Base-by-base conservation (phyloP, 2,329 filamentous ascomycete genomes). In the Trichoderma brevicompactum region DNA sequence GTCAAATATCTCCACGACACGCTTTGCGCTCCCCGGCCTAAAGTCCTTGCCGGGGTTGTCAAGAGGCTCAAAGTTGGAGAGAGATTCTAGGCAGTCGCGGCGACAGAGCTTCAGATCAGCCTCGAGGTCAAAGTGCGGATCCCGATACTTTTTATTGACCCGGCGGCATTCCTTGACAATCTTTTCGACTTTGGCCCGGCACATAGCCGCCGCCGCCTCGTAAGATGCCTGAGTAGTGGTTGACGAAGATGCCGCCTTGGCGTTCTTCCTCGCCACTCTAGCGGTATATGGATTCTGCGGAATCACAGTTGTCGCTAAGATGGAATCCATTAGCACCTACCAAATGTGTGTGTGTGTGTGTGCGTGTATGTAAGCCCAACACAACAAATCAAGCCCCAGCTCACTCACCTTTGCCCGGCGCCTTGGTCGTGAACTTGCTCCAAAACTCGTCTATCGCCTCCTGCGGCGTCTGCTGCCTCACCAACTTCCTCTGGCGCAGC, bases 111-210 rank as follows among this genome's bases (percentile, higher is more conserved):
- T 90, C 68, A 93, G 81, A 74, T 94, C 91, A 43, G 85, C 80
- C 73, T 95, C 92, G 59, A 96, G 87, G 74, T 96, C 90, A 73
- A 96, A 96, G 75, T 95, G 88, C n/a, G 89, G 86, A 73, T 96
- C 92, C 15, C 89, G 85, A 74, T 96, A 97, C 76, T 92, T 94
- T 72, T 92, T 89, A 76, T 96, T 96, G 65, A 92, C 81, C 8
- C 91, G 85, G 23, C 87, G 83, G 74, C 92, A 96, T 72, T 88
- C 86, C 65, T 81, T 80, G 55, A 86, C 81, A 66, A 89, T 88
- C 74, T 86, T 85, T 32, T 80, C 82, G 3, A 83, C 90, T 78
- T 84, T 91, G 64, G 84, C 85, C 62, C 81, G 82, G 77, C 92
- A 96, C 65, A 89, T 85, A 23, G 83, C 83, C 3, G 83, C 86